Evolutionary conservation across 495 filamentous ascomycete species (phyloP), one percentile per base, ranked within the genome.

Genomic region (Lindgomyces ingoldianus): DNA sequence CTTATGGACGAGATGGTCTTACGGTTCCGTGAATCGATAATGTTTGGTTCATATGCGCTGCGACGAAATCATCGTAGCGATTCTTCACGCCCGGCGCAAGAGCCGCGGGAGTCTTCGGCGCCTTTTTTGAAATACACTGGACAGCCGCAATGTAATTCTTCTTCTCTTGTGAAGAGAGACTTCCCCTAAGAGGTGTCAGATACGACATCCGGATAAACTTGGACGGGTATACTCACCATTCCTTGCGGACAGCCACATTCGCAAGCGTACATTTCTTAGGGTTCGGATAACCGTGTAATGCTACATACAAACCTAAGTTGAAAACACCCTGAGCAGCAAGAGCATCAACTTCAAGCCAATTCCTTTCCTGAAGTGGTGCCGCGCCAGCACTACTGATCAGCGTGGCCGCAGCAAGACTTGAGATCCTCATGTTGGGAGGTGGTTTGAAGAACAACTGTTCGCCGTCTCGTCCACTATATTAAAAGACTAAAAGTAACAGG

Each of bases 1-100:
- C 8, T 47, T 19, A 22, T 11, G 4, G 49, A 18, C 1, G 47
- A 42, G 11, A 65, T 21, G n/a, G 24, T 65, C 68, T 29, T 77
- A 81, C 80, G 4, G 82, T 84, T 58, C 77, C 83, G 69, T 91
- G 89, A 57, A 89, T 88, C 1, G 65, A 57, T 14, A 77, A 65
- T 3, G 85, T 86, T 70, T 89, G 80, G 60, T 84, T 80, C 71
- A 90, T 87, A 71, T 91, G 89, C 9, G 80, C 80, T 12, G 80
- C 85, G 41, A 86, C 78, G 68, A 91, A 91, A 71, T 91, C 88
- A 76, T 91, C 89, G 65, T 83, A 89, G 18, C 85, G 79, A 67
- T 76, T 82, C 70, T 73, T 80, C 1, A 81, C 81, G 41, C 84
- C 83, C 56, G 79, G 56, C 50, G 80, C 81, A 3, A 76, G 54